A percentile compares a stretch with the other conserved stretches of the same genome.
These are phyloP conservation scores for Stemphylium vesicarium DNA, from an alignment of 2,329 filamentous ascomycete genomes.

Conservation along the genomic window DNA sequence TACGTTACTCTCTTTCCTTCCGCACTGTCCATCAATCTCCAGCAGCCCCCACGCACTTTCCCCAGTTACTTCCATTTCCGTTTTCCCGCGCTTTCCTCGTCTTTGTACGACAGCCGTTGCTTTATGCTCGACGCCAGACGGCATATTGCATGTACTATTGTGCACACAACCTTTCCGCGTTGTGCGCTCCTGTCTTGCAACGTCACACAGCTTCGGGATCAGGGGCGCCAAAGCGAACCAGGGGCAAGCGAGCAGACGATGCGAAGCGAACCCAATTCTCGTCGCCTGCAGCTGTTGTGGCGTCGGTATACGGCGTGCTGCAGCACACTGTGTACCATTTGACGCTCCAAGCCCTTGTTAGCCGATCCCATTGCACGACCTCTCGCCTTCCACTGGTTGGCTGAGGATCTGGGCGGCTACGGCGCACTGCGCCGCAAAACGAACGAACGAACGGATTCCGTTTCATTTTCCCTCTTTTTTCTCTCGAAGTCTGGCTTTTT, in stretches of 20 bases:
- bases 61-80: background rate
- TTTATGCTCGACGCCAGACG: conserved; percentile 33
- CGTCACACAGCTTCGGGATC: conserved; percentile 22
- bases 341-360: conserved; percentile 15
- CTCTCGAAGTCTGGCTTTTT: no score
- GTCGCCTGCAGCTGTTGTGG: conserved; percentile 27
- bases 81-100: background rate
- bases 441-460: background rate
- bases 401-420: conserved; percentile 13
- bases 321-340: conserved; percentile 21
- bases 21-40: background rate
- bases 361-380: conserved; percentile 15
- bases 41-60: background rate
- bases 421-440: conserved; percentile 5
- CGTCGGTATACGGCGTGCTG: conserved; percentile 27
- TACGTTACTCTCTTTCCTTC: conserved; percentile 57
- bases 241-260: conserved; percentile 25
- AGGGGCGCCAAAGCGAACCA: conserved; percentile 4
- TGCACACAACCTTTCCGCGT: conserved; percentile 1
- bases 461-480: background rate
- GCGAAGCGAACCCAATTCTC: conserved; percentile 12
- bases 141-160: conserved; percentile 21
- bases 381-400: conserved; percentile 15
- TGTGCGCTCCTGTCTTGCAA: conserved; percentile 14
- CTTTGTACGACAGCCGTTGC: conserved; percentile 39